phyloP scores from a whole-genome alignment of 2,329 filamentous ascomycete species.

The Clonostachys solani region DNA sequence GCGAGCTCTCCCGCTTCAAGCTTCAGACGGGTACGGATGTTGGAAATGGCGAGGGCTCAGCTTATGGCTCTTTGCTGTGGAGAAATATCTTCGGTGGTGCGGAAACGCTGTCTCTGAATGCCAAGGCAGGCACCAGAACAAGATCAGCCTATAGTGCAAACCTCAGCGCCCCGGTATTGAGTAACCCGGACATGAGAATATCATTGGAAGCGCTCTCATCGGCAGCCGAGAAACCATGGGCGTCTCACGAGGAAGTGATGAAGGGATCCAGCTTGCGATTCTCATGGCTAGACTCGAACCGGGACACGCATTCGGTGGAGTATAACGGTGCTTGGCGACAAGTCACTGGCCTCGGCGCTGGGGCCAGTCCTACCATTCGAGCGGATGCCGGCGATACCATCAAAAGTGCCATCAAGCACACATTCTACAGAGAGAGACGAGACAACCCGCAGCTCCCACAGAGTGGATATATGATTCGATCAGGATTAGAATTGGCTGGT shows the following conservation, averaged over 20 bases:
- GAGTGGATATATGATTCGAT: slow-evolving; percentile 75
- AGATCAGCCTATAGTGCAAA: slow-evolving; percentile 86
- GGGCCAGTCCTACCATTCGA: slow-evolving; percentile 77
- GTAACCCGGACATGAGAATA: slow-evolving; percentile 76
- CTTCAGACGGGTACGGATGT: slow-evolving; percentile 94
- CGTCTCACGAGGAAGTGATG: slow-evolving; percentile 86
- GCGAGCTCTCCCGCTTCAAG: slow-evolving; percentile 77
- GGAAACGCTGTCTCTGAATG: slow-evolving; percentile 83
- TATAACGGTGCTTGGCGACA: slow-evolving; percentile 87
- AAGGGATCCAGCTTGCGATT: slow-evolving; percentile 75
- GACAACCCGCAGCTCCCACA: slow-evolving; percentile 84
- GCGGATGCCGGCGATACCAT: slow-evolving; percentile 85
- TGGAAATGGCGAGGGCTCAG: slow-evolving; percentile 89
- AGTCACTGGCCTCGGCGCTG: slow-evolving; percentile 70
- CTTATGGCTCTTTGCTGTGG: slow-evolving; percentile 81
- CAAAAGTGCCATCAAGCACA: slow-evolving; percentile 82
- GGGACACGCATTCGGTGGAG: slow-evolving; percentile 70
- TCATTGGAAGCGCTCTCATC: slow-evolving; percentile 79
- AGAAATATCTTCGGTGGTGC: slow-evolving; percentile 94
- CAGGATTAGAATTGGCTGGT: slow-evolving; percentile 79
- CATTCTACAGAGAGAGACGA: slow-evolving; percentile 73
- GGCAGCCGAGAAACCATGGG: slow-evolving; percentile 85
- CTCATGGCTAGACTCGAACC: slow-evolving; percentile 63
- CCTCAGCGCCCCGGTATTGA: slow-evolving; percentile 77
- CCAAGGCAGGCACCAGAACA: slow-evolving; percentile 84